Evolutionary conservation across 495 filamentous ascomycete species (phyloP).

Genomic region (Lentithecium fluviatile): DNA sequence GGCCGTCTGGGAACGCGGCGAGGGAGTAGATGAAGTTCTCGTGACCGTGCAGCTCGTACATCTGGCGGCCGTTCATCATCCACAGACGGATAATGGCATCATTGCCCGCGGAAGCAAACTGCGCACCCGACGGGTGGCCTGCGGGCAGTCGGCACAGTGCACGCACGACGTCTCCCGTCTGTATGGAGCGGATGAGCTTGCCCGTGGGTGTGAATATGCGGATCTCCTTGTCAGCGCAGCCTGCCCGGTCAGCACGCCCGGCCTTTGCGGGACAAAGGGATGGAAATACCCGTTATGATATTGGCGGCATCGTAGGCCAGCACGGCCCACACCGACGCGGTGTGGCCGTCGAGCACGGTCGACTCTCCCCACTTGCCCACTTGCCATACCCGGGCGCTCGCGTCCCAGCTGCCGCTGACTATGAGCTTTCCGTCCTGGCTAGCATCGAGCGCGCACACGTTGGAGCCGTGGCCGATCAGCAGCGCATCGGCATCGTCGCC

Average conservation of each 20-base stretch:
- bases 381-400: conserved; percentile 75
- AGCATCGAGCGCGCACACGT: conserved; percentile 83
- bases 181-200: conserved; percentile 63
- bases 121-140: conserved; percentile 72
- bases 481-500: conserved; percentile 79
- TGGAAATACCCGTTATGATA: conserved; percentile 70
- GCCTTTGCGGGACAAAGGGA: background rate
- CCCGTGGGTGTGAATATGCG: conserved; percentile 73
- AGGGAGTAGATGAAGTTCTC: conserved; percentile 96
- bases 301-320: conserved; percentile 76
- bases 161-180: conserved; percentile 79
- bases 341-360: conserved; percentile 68
- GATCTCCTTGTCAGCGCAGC: conserved; percentile 84
- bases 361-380: conserved; percentile 65
- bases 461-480: conserved; percentile 79
- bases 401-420: conserved; percentile 95
- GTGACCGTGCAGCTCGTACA: conserved; percentile 78
- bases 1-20: conserved; percentile 71
- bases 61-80: conserved; percentile 69
- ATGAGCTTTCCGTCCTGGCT: conserved; percentile 66
- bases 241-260: conserved; percentile 39
- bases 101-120: conserved; percentile 87
- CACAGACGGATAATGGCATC: conserved; percentile 83
- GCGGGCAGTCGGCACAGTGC: conserved; percentile 79
- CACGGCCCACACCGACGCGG: conserved; percentile 86